These are phyloP conservation scores for Acidomyces sp. DNA, from an alignment of 495 filamentous ascomycete genomes.

Conservation along the genomic window DNA sequence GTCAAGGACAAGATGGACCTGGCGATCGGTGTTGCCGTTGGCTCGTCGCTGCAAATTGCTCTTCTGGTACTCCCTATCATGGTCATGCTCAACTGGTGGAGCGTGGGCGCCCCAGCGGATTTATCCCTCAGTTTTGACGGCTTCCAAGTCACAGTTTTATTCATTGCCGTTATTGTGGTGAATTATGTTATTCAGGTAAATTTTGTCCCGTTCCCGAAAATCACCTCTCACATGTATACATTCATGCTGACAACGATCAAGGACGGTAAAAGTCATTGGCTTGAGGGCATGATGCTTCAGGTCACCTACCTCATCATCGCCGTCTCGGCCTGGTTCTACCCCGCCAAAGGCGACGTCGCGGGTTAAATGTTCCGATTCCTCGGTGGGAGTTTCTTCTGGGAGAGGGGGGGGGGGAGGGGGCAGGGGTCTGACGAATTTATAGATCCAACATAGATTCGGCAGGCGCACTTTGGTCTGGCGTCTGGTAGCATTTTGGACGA, in stretches of 20 bases:
- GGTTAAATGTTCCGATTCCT: slow-evolving; percentile 7
- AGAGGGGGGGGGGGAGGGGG: too few species aligned
- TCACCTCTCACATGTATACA: not conserved
- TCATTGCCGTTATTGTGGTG: slow-evolving; percentile 22
- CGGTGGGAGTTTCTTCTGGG: too few species aligned
- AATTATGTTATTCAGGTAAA: slow-evolving; percentile 23
- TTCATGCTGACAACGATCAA: slow-evolving; percentile 1
- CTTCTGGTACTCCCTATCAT: slow-evolving; percentile 23
- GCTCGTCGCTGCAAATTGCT: slow-evolving; percentile 25
- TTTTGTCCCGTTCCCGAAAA: not conserved
- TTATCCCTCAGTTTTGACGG: slow-evolving; percentile 25
- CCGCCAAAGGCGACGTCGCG: slow-evolving; percentile 8
- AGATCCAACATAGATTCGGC: too few species aligned
- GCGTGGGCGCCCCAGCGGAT: slow-evolving; percentile 16
- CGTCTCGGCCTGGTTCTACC: slow-evolving; percentile 29
- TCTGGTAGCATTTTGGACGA: too few species aligned
- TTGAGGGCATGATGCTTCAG: slow-evolving; percentile 29
- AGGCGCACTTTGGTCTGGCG: too few species aligned
- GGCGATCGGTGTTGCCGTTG: slow-evolving; percentile 24
- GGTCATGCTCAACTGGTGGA: slow-evolving; percentile 24
- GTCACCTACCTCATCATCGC: slow-evolving; percentile 31
- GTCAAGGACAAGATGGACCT: slow-evolving; percentile 29
- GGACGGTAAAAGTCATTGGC: slow-evolving; percentile 27
- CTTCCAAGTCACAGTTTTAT: slow-evolving; percentile 22
- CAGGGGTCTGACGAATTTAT: too few species aligned